Percentiles rank a stretch among this genome's conserved stretches.
phyloP scores from a whole-genome alignment of 2,329 filamentous ascomycete genomes.

The Colletotrichum sublineola region DNA sequence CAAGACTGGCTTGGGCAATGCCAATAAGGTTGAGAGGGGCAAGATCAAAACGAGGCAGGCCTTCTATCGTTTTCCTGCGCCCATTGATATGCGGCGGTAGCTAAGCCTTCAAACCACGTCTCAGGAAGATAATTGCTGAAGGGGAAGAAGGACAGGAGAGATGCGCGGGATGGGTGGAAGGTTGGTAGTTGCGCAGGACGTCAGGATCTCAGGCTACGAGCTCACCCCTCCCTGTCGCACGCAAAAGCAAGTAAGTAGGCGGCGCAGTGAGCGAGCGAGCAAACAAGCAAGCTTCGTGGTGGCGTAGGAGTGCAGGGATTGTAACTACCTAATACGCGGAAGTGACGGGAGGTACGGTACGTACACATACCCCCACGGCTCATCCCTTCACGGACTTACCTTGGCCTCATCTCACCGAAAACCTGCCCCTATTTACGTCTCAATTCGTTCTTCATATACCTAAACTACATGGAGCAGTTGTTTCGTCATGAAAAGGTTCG shows the following conservation, averaged over 20 bases:
- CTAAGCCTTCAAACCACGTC: background rate
- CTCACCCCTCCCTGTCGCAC: slow-evolving; percentile 6
- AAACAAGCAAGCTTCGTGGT: slow-evolving; percentile 27
- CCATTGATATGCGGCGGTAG: slow-evolving; percentile 7
- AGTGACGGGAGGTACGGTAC: slow-evolving; percentile 10
- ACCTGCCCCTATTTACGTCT: background rate
- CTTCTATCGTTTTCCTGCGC: slow-evolving; percentile 14
- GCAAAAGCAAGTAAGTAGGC: background rate
- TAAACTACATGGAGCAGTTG: background rate
- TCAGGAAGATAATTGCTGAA: background rate
- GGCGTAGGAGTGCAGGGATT: slow-evolving; percentile 32
- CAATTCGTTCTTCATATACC: background rate
- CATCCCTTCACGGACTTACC: background rate
- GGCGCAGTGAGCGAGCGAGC: background rate
- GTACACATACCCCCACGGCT: background rate
- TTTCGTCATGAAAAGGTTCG: background rate
- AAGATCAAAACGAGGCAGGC: background rate
- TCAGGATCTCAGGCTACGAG: slow-evolving; percentile 6
- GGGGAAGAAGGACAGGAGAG: slow-evolving; percentile 8
- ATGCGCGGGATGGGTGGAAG: background rate
- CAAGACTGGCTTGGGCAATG: background rate
- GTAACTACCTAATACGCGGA: slow-evolving; percentile 10
- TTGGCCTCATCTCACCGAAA: background rate
- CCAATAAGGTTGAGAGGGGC: background rate
- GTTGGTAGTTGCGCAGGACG: slow-evolving; percentile 11